Evolutionary conservation across 805 yeast species (phyloP), one percentile per base, ranked within the genome.

Genomic region (Starmera amethionina): DNA sequence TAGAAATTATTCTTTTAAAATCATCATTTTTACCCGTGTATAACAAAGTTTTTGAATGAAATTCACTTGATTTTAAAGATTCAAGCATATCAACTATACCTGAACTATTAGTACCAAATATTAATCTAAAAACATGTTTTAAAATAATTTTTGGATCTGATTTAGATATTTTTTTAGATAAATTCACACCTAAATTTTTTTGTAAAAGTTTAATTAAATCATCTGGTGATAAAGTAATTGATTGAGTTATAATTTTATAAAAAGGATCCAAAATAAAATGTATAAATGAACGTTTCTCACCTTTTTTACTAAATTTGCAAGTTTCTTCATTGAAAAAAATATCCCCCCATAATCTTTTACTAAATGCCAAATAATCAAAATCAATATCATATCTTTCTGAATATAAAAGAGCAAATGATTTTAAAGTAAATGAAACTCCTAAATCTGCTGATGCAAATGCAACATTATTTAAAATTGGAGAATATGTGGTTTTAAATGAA

Each of bases 201-300:
- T 67, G 63, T n/a, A 86, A 56, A 18, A 73, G 55, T 3, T 43
- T 41, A 9, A 69, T 54, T 14, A 86, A 54, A 0, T 62, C 62
- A 5, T 60, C 56, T 3, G 73, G 60, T 14, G 72, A 72, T 30
- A 71, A 65, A 0, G 86, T 68, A 10, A 90, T 52, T 0, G 83
- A 67, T 38, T 74, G 68, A 0, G 86, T 68, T 31, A 79, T 61
- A 8, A 89, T 55, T 55, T 90, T 89, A 62, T 88, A 90, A 11
- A 90, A 51, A 3, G 97, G 98, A 22, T 75, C 77, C 8, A 88
- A 60, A 8, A 93, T 68, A 49, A 87, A 90, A 83, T 1, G 86
- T 56, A 40, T 75, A 52, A 32, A 50, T 30, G 42, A 37, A 33
- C 62, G 42, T 44, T 44, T 54, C 12, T 45, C 36, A 0, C 58